Conservation (phyloP, 2,329 filamentous ascomycete species). For the Pseudogymnoascus sp. region DNA sequence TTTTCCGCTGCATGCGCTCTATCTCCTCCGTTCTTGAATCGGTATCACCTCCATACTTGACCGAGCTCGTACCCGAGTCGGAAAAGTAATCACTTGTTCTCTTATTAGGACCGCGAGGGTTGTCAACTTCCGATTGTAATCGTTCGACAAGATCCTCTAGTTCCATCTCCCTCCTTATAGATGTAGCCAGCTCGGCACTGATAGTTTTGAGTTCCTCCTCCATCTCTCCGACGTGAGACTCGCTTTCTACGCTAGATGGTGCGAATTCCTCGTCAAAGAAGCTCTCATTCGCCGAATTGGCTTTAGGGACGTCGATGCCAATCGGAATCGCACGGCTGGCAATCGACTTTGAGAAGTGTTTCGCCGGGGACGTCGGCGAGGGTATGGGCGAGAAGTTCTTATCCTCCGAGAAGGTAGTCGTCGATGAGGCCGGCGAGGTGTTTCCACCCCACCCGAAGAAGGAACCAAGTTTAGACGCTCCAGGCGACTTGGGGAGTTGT, state of each 20-base stretch:
- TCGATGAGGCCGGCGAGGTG: conserved; percentile 48
- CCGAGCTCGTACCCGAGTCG: conserved; percentile 83
- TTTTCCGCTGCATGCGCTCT: conserved; percentile 71
- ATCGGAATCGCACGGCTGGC: conserved; percentile 31
- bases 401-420: conserved; percentile 55
- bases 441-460: conserved; percentile 61
- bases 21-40: conserved; percentile 63
- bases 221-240: conserved; percentile 68
- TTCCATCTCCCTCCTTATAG: conserved; percentile 93
- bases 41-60: conserved; percentile 63
- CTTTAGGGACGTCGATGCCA: conserved; percentile 29
- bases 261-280: conserved; percentile 27
- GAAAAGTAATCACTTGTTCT: conserved; percentile 97
- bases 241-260: conserved; percentile 33
- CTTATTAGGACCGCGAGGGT: conserved; percentile 52
- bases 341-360: conserved; percentile 23
- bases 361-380: conserved; percentile 42
- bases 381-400: conserved; percentile 50
- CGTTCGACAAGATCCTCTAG: conserved; percentile 89
- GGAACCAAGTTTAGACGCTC: conserved; percentile 47
- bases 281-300: conserved; percentile 34
- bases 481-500: conserved; percentile 41
- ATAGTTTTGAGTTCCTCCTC: conserved; percentile 93
- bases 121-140: conserved; percentile 68
- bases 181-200: conserved; percentile 83